phyloP scores from a whole-genome alignment of 2,329 filamentous ascomycete species.

The Verticillium longisporum region DNA sequence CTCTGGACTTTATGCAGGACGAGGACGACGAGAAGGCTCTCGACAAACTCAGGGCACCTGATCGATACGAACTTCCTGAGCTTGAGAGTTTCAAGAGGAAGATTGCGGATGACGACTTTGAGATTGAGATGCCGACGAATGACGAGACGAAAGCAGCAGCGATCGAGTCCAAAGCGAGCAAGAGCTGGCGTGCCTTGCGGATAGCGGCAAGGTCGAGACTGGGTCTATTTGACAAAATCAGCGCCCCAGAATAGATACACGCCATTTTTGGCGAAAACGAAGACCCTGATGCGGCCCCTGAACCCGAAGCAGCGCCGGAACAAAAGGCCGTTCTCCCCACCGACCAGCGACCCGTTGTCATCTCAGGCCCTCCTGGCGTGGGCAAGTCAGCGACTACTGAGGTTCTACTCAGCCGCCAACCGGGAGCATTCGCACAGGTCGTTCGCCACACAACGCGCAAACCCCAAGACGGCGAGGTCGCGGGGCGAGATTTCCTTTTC shows the following conservation, averaged over 20 bases:
- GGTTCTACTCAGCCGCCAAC: constrained; percentile 56
- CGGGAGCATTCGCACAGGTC: constrained; percentile 56
- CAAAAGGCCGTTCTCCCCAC: constrained; percentile 29
- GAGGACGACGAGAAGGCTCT: constrained; percentile 50
- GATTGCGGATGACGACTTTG: constrained; percentile 75
- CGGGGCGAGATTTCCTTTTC: constrained; percentile 47
- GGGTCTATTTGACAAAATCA: constrained; percentile 77
- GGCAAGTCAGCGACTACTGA: constrained; percentile 59
- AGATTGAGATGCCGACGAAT: constrained; percentile 73
- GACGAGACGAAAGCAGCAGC: constrained; percentile 48
- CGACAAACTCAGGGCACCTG: constrained; percentile 59
- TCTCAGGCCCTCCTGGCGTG: constrained; percentile 57
- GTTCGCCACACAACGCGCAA: constrained; percentile 48
- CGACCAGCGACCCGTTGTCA: constrained; percentile 51
- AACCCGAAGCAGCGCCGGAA: constrained; percentile 22
- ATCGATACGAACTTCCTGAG: constrained; percentile 62
- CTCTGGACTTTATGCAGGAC: constrained; percentile 72
- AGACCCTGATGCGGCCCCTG: constrained; percentile 23
- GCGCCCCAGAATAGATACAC: constrained; percentile 67
- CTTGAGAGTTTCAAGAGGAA: constrained; percentile 64
- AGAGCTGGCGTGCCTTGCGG: constrained; percentile 83
- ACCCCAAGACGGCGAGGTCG: constrained; percentile 40
- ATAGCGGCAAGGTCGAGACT: constrained; percentile 70
- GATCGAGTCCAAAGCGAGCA: constrained; percentile 72
- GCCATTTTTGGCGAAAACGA: constrained; percentile 45